Percentiles rank a stretch among this genome's conserved stretches.
phyloP scores from a whole-genome alignment of 176 grass and related monocot species.

The Otatea glauca region DNA sequence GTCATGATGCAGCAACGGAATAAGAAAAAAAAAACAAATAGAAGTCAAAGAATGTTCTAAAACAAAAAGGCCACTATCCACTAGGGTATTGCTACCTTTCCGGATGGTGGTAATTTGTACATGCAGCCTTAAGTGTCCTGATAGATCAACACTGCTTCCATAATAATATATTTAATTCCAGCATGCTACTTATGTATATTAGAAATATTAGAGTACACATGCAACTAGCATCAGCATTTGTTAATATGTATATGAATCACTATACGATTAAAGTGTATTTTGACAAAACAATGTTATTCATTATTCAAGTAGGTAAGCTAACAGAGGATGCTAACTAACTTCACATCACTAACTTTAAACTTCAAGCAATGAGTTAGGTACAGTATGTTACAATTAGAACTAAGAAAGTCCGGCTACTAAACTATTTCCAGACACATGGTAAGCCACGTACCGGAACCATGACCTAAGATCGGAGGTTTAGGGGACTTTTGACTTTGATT shows the following conservation, averaged over 20 bases:
- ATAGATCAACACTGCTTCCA: not conserved
- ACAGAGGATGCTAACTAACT: not conserved
- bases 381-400: not conserved
- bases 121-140: not conserved
- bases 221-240: not conserved
- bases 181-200: not conserved
- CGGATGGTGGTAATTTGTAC: not conserved
- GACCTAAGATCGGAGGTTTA: too few relatives aligned
- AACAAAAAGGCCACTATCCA: not conserved
- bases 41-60: not conserved
- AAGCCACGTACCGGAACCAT: too few relatives aligned
- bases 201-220: not conserved
- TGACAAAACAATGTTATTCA: not conserved
- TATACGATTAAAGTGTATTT: not conserved
- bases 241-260: not conserved
- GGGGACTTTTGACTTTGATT: too few relatives aligned
- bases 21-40: not conserved
- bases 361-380: not conserved
- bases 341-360: not conserved
- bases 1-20: not conserved
- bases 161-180: not conserved
- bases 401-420: not conserved
- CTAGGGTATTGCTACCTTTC: conserved; percentile 1
- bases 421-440: not conserved
- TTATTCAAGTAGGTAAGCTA: not conserved